A percentile compares a stretch with the other conserved stretches of the same genome.
Evolutionary conservation across 306 rosid species (phyloP).

Genomic region (Gynostemma pentaphyllum): DNA sequence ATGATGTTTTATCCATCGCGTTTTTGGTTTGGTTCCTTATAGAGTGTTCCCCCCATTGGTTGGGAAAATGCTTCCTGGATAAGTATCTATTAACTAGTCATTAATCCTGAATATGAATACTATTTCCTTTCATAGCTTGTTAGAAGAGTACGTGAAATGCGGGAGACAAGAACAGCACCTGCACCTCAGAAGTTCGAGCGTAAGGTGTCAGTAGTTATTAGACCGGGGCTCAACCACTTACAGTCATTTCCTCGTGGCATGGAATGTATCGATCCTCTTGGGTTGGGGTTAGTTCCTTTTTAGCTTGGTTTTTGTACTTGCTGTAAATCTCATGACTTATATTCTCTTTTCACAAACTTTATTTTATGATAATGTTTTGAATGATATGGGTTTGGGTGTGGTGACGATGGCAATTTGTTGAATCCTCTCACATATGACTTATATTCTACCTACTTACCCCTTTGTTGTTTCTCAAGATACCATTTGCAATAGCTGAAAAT

Average conservation of each 20-base stretch:
- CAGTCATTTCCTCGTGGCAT: conserved; percentile 93
- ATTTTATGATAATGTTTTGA: conserved; percentile 2
- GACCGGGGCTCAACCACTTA: conserved; percentile 56
- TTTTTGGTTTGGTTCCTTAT: not conserved
- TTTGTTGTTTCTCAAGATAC: too few relatives aligned
- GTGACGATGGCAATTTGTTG: too few relatives aligned
- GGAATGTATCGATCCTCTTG: conserved; percentile 95
- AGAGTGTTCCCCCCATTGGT: not conserved
- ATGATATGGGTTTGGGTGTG: not conserved
- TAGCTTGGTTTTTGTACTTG: conserved; percentile 13
- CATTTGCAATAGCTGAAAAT: too few relatives aligned
- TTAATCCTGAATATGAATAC: not conserved
- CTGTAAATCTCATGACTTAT: not conserved
- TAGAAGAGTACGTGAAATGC: conserved; percentile 96
- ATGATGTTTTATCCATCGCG: not conserved
- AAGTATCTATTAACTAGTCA: not conserved
- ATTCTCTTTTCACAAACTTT: conserved; percentile 3
- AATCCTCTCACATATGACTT: too few relatives aligned
- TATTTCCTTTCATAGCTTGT: conserved; percentile 66
- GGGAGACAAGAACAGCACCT: conserved; percentile 91
- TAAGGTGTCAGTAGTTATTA: conserved; percentile 29
- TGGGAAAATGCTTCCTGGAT: not conserved
- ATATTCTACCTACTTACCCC: too few relatives aligned
- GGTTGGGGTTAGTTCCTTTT: conserved; percentile 59
- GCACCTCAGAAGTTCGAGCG: conserved; percentile 66